Percentiles rank a stretch among this genome's conserved stretches.
These are phyloP conservation scores for Chlorella sp. DNA, from an alignment of 139 green algal genomes.

Conservation along the genomic window DNA sequence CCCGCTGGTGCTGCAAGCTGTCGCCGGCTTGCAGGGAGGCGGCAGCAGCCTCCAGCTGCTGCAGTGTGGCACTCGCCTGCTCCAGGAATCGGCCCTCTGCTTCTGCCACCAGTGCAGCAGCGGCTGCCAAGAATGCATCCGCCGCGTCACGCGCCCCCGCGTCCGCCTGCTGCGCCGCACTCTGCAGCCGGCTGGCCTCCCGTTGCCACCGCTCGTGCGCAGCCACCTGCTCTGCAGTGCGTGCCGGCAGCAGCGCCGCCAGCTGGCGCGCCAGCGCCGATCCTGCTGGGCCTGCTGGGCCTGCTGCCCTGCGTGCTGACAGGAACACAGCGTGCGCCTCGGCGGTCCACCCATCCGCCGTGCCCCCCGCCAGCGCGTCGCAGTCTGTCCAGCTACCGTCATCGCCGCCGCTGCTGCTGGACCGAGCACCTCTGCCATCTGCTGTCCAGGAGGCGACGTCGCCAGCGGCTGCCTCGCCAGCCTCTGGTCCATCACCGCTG, in stretches of 20 bases:
- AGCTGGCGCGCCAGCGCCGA: background rate
- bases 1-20: no score
- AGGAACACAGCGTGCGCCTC: slow-evolving; percentile 1
- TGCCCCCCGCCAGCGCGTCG: background rate
- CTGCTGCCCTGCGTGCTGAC: background rate
- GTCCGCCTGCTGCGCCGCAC: background rate
- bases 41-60: background rate
- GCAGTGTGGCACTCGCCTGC: background rate
- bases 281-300: background rate
- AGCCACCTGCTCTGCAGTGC: background rate
- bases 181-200: background rate
- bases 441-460: no score
- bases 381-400: no score
- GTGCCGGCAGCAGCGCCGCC: background rate
- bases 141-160: background rate
- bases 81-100: background rate
- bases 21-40: background rate
- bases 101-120: background rate
- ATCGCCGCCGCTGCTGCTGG: no score
- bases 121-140: background rate
- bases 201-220: slow-evolving; percentile 10
- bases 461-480: no score
- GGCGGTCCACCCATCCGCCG: background rate
- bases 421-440: no score
- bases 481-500: no score